These are phyloP conservation scores for Parmelia sp. DNA, from an alignment of 495 filamentous ascomycete species.

Conservation along the genomic window DNA sequence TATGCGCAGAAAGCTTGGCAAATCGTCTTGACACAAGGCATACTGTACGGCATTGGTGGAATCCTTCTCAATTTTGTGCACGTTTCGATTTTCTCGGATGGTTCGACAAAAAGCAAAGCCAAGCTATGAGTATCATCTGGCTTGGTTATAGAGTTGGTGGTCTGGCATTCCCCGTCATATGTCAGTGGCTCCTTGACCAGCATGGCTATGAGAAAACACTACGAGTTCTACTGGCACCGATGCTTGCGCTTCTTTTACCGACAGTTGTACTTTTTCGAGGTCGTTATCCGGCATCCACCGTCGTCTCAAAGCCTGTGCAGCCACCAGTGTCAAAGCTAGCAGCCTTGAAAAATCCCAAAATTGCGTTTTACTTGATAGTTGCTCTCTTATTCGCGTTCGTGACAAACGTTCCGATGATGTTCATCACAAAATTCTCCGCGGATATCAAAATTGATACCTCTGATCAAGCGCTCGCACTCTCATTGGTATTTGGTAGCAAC, in stretches of 20 bases:
- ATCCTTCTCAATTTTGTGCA: slow-evolving; percentile 24
- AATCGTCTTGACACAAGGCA: slow-evolving; percentile 20
- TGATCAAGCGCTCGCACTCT: slow-evolving; percentile 20
- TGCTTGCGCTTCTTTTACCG: slow-evolving; percentile 20
- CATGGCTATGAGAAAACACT: slow-evolving; percentile 21
- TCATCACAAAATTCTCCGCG: slow-evolving; percentile 18
- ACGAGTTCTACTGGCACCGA: slow-evolving; percentile 19
- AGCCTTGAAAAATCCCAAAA: slow-evolving; percentile 9
- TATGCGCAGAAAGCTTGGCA: slow-evolving; percentile 20
- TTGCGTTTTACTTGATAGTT: slow-evolving; percentile 17
- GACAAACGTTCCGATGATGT: slow-evolving; percentile 24
- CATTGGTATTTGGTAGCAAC: slow-evolving; percentile 10
- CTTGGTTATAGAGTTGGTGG: slow-evolving; percentile 20
- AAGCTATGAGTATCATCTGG: slow-evolving; percentile 22
- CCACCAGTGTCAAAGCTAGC: slow-evolving; percentile 19
- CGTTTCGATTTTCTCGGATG: slow-evolving; percentile 24
- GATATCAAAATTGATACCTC: slow-evolving; percentile 14
- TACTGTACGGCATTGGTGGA: slow-evolving; percentile 21
- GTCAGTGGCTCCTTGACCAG: slow-evolving; percentile 21
- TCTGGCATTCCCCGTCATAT: slow-evolving; percentile 20
- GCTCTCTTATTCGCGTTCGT: slow-evolving; percentile 16
- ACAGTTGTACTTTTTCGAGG: slow-evolving; percentile 20
- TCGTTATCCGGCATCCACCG: slow-evolving; percentile 17
- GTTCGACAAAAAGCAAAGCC: slow-evolving; percentile 20
- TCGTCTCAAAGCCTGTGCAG: slow-evolving; percentile 10